A percentile compares a stretch with the other conserved stretches of the same genome.
phyloP scores from a whole-genome alignment of 768 basidiomycete species.

The Solioccasus polychromus region DNA sequence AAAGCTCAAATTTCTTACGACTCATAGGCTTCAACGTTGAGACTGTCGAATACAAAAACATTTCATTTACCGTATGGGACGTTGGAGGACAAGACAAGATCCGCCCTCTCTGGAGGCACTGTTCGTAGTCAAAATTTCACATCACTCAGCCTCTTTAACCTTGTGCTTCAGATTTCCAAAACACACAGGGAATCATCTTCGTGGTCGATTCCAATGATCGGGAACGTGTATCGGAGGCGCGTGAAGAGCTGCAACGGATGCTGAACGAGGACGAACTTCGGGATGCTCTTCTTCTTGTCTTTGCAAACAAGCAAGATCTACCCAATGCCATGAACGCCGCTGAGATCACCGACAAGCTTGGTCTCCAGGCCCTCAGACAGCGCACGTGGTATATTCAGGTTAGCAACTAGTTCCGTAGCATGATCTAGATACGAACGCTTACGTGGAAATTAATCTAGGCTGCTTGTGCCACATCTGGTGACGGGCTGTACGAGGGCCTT shows the following conservation, averaged over 20 bases:
- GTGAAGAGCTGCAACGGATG: constrained; percentile 99
- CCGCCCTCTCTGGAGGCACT: constrained; percentile 99
- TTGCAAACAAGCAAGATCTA: constrained; percentile 99
- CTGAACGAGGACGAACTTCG: constrained; percentile 99
- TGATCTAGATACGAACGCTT: constrained; percentile 8
- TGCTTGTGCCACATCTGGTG: constrained; percentile 97
- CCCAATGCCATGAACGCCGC: constrained; percentile 99
- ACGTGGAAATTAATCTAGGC: constrained; percentile 51
- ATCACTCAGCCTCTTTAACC: constrained; percentile 12
- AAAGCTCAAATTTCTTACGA: constrained; percentile 13
- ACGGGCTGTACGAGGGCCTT: constrained; percentile 97
- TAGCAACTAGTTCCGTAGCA: constrained; percentile 23
- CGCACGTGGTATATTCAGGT: constrained; percentile 98
- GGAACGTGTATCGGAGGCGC: constrained; percentile 98
- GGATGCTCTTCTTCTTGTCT: constrained; percentile 96
- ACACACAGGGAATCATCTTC: constrained; percentile 99
- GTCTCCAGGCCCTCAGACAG: constrained; percentile 94
- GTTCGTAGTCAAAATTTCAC: constrained; percentile 50
- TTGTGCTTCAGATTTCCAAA: constrained; percentile 87
- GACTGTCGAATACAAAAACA: constrained; percentile 99
- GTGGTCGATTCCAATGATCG: constrained; percentile 99
- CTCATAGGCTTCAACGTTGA: constrained; percentile 97
- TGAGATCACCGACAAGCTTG: constrained; percentile 99
- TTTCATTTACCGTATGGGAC: constrained; percentile 99
- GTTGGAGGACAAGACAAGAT: constrained; percentile 99